Evolutionary conservation across 2,329 filamentous ascomycete genomes (phyloP).

Genomic region (Lachnellula arida): DNA sequence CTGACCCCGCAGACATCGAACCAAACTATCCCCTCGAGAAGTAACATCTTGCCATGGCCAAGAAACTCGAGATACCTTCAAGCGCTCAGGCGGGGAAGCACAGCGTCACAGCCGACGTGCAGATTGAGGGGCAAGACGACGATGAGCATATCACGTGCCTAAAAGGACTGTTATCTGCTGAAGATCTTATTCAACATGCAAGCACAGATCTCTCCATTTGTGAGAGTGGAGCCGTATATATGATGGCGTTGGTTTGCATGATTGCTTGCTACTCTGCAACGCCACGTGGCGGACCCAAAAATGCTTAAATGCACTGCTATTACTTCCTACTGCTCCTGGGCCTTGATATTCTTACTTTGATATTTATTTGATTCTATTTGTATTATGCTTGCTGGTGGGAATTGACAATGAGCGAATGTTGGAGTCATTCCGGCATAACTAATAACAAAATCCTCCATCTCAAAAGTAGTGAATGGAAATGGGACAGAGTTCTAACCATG

Average conservation of each 20-base stretch:
- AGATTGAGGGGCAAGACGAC: not conserved
- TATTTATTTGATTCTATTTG: not conserved
- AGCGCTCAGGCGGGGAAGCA: not conserved
- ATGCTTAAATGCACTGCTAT: not conserved
- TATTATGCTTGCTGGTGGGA: not conserved
- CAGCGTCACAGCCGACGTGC: not conserved
- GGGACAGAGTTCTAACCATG: not conserved
- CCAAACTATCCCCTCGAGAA: not conserved
- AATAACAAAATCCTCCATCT: not conserved
- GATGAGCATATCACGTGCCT: conserved; percentile 3
- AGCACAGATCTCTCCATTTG: not conserved
- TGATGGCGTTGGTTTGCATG: not conserved
- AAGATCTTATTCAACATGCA: not conserved
- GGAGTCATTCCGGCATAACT: not conserved
- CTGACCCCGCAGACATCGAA: too few species aligned
- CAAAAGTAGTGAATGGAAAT: not conserved
- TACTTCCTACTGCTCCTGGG: not conserved
- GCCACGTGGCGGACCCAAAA: conserved; percentile 12
- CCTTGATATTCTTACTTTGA: conserved; percentile 5
- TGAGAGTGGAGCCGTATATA: conserved; percentile 4
- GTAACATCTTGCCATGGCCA: not conserved
- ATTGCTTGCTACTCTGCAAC: not conserved
- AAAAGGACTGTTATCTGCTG: not conserved
- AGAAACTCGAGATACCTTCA: not conserved
- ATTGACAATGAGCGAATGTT: conserved; percentile 3